phyloP scores from a whole-genome alignment of 2,329 filamentous ascomycete genomes.

The Aspergillus puulaauensis region DNA sequence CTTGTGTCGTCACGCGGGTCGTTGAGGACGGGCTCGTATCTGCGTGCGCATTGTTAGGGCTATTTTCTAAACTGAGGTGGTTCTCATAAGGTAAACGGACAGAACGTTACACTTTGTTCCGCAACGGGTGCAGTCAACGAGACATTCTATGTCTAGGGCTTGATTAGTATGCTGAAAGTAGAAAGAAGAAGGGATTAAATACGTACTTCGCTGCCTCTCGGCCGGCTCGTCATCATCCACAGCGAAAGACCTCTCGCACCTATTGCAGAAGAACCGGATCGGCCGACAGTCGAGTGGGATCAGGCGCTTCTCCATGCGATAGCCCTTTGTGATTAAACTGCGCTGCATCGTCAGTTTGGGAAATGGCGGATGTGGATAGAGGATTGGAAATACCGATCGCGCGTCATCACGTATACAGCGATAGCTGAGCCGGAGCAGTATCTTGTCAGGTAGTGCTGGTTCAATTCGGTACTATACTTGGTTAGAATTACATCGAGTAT shows the following conservation, averaged over 20 bases:
- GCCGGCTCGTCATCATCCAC: constrained; percentile 19
- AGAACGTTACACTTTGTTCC: constrained; percentile 23
- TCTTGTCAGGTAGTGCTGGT: constrained; percentile 29
- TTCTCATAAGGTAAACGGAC: constrained; percentile 11
- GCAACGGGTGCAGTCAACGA: constrained; percentile 21
- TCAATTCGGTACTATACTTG: constrained; percentile 22
- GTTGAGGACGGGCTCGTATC: constrained; percentile 23
- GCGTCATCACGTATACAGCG: constrained; percentile 31
- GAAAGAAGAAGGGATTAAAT: neutral
- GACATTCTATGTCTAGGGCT: constrained; percentile 12
- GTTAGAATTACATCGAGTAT: neutral
- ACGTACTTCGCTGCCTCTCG: constrained; percentile 19
- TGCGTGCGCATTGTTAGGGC: neutral
- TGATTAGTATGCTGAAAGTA: constrained; percentile 2
- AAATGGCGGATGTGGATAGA: neutral
- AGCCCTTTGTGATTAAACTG: constrained; percentile 32
- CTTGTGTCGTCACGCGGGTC: constrained; percentile 21
- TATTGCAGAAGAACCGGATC: constrained; percentile 26
- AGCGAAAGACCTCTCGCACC: constrained; percentile 26
- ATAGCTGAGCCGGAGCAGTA: constrained; percentile 30
- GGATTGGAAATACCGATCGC: constrained; percentile 25
- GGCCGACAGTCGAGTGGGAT: constrained; percentile 27
- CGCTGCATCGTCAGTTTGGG: neutral
- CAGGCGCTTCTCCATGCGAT: constrained; percentile 30
- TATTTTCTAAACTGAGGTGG: neutral